phyloP scores from a whole-genome alignment of 2,329 filamentous ascomycete species.

The Fusarium luffae region DNA sequence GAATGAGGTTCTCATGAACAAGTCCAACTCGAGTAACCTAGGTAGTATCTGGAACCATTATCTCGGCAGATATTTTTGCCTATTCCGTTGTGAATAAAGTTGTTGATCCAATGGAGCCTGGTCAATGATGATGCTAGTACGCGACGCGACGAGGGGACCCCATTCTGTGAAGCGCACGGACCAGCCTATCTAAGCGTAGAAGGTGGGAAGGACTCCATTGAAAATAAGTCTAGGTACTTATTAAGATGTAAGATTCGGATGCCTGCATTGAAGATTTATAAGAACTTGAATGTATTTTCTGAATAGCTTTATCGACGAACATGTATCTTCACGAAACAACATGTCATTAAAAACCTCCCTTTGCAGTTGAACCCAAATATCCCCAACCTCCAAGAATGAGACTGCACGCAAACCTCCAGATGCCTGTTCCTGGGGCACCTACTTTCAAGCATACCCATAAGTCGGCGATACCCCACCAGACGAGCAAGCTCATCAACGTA shows the following conservation, averaged over 20 bases:
- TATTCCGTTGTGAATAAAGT: constrained; percentile 19
- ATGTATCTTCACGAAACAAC: background rate
- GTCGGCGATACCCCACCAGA: constrained; percentile 35
- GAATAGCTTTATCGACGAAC: background rate
- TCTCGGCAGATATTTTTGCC: background rate
- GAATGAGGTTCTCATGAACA: background rate
- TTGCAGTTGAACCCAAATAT: constrained; percentile 32
- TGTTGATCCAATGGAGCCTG: constrained; percentile 22
- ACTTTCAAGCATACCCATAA: constrained; percentile 42
- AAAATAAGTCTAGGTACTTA: background rate
- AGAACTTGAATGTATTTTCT: background rate
- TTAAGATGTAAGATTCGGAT: background rate
- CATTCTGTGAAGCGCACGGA: constrained; percentile 15
- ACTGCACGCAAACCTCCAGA: constrained; percentile 26
- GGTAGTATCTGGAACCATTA: background rate
- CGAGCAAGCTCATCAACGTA: constrained; percentile 36
- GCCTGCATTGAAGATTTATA: background rate
- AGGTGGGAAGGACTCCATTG: background rate
- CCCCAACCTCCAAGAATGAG: constrained; percentile 35
- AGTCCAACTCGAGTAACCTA: background rate
- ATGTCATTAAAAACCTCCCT: constrained; percentile 3
- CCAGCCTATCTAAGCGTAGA: background rate
- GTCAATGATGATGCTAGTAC: constrained; percentile 33
- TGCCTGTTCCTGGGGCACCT: constrained; percentile 23
- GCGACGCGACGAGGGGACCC: constrained; percentile 31